phyloP scores from a whole-genome alignment of 2,329 filamentous ascomycete genomes.

The Colletotrichum neosansevieriae region DNA sequence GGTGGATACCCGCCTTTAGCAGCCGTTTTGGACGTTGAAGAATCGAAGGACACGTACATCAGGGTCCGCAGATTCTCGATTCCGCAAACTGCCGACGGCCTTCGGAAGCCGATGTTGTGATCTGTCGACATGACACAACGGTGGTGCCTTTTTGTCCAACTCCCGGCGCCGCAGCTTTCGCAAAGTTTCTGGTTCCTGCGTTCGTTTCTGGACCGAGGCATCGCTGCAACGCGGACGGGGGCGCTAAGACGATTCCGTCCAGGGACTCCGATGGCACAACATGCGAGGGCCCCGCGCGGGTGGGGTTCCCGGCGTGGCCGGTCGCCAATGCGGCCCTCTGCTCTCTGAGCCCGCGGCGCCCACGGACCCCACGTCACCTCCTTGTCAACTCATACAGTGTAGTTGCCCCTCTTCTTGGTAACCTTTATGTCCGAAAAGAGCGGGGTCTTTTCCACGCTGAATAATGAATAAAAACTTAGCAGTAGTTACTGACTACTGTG shows the following conservation, averaged over 20 bases:
- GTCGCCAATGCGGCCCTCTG: constrained; percentile 25
- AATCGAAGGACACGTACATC: background rate
- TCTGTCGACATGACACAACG: background rate
- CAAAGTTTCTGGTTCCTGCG: background rate
- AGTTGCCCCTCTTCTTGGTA: background rate
- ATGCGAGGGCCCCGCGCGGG: constrained; percentile 29
- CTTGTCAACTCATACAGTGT: constrained; percentile 8
- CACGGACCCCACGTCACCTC: constrained; percentile 20
- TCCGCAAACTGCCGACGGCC: background rate
- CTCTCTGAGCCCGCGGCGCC: constrained; percentile 7
- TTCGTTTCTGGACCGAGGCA: constrained; percentile 28
- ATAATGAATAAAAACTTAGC: too few species aligned
- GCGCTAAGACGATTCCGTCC: constrained; percentile 34
- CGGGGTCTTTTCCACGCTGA: too few species aligned
- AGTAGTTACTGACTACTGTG: too few species aligned
- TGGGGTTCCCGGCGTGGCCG: constrained; percentile 29
- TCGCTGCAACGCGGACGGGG: constrained; percentile 18
- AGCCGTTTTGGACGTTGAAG: constrained; percentile 20
- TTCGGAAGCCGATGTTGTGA: background rate
- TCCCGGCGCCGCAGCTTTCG: background rate
- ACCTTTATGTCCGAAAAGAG: too few species aligned
- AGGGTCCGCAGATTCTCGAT: background rate
- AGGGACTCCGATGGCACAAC: constrained; percentile 28
- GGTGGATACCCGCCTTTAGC: constrained; percentile 5
- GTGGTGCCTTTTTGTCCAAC: constrained; percentile 7